Conservation (phyloP, 73 alveolate species). For the Paramecium sexaurelia region DNA sequence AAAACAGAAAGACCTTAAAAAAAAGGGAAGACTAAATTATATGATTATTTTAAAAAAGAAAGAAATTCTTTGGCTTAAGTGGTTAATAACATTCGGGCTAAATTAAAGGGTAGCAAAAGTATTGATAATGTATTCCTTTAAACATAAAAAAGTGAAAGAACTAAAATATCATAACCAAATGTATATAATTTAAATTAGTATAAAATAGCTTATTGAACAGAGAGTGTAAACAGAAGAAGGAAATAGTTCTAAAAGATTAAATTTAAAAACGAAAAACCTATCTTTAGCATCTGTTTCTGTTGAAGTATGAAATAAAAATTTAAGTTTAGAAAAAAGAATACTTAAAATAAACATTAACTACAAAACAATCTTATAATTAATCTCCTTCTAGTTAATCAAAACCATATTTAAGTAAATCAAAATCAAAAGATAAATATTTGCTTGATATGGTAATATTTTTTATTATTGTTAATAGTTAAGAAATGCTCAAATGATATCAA, state of each 20-base stretch:
- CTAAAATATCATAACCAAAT: background rate
- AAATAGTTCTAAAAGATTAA: background rate
- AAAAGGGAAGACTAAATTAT: conserved; percentile 31
- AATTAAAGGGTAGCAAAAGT: conserved; percentile 23
- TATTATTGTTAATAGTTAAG: background rate
- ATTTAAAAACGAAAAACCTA: background rate
- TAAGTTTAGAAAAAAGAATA: background rate
- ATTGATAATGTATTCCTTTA: conserved; percentile 12
- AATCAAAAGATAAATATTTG: background rate
- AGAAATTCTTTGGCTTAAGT: background rate
- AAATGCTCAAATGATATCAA: conserved; percentile 14
- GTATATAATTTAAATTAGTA: background rate
- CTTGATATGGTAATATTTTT: background rate
- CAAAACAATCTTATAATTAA: background rate
- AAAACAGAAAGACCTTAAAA: conserved; percentile 45
- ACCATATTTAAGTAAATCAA: background rate
- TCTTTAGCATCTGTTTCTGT: background rate
- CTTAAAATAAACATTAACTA: background rate
- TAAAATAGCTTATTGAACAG: background rate
- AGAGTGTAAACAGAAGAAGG: conserved; percentile 42
- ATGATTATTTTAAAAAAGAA: conserved; percentile 45
- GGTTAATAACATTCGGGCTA: background rate
- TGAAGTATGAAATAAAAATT: background rate
- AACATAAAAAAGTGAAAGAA: background rate
- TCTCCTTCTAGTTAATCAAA: background rate